Conservation (phyloP, 768 basidiomycete species). For the Boletus eberwhitei region DNA sequence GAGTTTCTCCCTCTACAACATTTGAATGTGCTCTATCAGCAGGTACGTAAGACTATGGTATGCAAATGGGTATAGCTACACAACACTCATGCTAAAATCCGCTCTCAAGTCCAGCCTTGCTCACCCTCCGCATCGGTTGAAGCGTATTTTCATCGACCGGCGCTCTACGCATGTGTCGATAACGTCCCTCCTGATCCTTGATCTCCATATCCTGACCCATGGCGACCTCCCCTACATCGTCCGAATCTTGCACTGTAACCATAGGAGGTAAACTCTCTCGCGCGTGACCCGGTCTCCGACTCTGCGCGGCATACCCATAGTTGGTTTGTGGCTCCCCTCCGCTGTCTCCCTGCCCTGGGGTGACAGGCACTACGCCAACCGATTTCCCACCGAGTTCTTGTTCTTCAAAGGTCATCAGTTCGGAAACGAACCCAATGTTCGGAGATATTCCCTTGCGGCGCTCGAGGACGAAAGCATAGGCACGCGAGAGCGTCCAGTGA, state of each 20-base stretch:
- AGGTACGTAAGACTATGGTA: constrained; percentile 5
- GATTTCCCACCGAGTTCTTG: constrained; percentile 69
- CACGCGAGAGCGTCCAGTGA: constrained; percentile 90
- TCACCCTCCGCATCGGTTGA: constrained; percentile 86
- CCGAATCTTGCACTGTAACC: constrained; percentile 26
- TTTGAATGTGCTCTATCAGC: background rate
- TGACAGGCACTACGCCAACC: constrained; percentile 21
- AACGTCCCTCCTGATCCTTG: constrained; percentile 79
- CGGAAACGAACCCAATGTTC: constrained; percentile 96
- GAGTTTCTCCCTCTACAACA: background rate
- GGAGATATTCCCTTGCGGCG: constrained; percentile 93
- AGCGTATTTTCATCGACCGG: constrained; percentile 86
- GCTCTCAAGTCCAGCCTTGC: constrained; percentile 91
- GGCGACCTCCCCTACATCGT: constrained; percentile 32
- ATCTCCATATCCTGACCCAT: constrained; percentile 87
- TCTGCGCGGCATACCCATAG: constrained; percentile 43
- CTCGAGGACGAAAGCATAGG: constrained; percentile 90
- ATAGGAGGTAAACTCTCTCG: constrained; percentile 61
- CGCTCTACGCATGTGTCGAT: constrained; percentile 81
- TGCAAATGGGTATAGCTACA: constrained; percentile 18
- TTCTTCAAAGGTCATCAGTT: constrained; percentile 96
- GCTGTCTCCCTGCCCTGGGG: constrained; percentile 15
- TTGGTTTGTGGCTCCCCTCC: constrained; percentile 32
- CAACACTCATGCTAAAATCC: constrained; percentile 24
- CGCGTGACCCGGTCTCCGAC: constrained; percentile 57